These are phyloP conservation scores for Prunus padus DNA, from an alignment of 306 rosid species.

Conservation along the genomic window DNA sequence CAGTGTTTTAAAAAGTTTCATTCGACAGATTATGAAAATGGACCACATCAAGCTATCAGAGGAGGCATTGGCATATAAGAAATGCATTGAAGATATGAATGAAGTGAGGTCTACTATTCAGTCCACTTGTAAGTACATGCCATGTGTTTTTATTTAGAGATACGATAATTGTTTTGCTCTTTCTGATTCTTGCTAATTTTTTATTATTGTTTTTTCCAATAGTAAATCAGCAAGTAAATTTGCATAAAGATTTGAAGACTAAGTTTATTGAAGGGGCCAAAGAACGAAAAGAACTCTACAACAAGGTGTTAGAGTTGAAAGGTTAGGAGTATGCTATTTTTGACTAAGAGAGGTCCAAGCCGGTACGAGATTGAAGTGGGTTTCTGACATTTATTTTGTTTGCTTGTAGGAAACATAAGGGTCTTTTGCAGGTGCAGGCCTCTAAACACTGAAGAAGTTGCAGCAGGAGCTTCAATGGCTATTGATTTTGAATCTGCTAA, in stretches of 20 bases:
- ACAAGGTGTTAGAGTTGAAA: constrained; percentile 85
- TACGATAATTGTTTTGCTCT: not conserved
- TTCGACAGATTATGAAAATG: constrained; percentile 75
- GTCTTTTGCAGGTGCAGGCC: constrained; percentile 98
- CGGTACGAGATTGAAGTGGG: constrained; percentile 8
- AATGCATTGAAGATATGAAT: constrained; percentile 51
- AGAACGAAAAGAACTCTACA: constrained; percentile 85
- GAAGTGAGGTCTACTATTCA: constrained; percentile 51
- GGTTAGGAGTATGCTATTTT: constrained; percentile 44
- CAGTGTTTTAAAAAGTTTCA: constrained; percentile 23
- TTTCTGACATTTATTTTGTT: constrained; percentile 33
- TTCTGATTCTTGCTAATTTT: constrained; percentile 2
- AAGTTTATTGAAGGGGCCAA: constrained; percentile 71
- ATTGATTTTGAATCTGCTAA: constrained; percentile 83
- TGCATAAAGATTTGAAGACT: constrained; percentile 63
- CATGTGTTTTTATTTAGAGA: not conserved
- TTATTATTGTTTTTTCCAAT: not conserved
- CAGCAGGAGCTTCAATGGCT: constrained; percentile 68
- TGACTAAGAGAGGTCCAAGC: constrained; percentile 17
- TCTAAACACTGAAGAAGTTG: constrained; percentile 60
- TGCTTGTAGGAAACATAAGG: constrained; percentile 79
- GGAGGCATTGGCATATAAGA: constrained; percentile 62
- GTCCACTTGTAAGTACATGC: constrained; percentile 55
- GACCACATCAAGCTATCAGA: constrained; percentile 79
- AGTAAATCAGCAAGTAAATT: constrained; percentile 63